phyloP scores from a whole-genome alignment of 495 filamentous ascomycete species.

The Hyaloscypha hepaticicola region DNA sequence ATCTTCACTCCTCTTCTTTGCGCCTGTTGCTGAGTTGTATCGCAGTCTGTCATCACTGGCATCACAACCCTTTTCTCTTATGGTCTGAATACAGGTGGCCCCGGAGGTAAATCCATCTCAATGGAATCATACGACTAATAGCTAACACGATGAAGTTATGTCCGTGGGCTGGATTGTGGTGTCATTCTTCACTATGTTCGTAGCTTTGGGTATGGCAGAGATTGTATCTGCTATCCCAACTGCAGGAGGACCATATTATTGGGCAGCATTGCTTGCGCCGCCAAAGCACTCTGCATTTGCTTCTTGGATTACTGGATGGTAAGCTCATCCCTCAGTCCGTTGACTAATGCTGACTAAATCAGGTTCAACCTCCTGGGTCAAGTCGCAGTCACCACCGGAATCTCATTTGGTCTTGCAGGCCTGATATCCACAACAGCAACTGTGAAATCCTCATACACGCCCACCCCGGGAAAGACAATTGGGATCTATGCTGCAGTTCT shows the following conservation, averaged over 20 bases:
- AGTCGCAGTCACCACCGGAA: slow-evolving; percentile 66
- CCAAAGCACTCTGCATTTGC: slow-evolving; percentile 54
- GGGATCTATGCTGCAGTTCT: slow-evolving; percentile 65
- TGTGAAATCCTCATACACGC: slow-evolving; percentile 50
- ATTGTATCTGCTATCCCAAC: slow-evolving; percentile 66
- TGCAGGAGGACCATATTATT: slow-evolving; percentile 65
- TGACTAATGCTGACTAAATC: not conserved
- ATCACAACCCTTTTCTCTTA: slow-evolving; percentile 58
- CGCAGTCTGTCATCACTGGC: slow-evolving; percentile 60
- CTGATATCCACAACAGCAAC: slow-evolving; percentile 59
- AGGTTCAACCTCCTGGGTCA: slow-evolving; percentile 58
- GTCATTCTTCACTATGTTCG: slow-evolving; percentile 56
- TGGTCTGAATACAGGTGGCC: slow-evolving; percentile 57
- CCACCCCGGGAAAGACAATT: slow-evolving; percentile 53
- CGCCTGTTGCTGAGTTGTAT: not conserved
- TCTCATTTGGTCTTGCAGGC: slow-evolving; percentile 62
- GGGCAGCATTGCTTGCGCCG: slow-evolving; percentile 61
- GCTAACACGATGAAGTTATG: slow-evolving; percentile 39
- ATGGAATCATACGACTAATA: not conserved
- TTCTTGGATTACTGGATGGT: slow-evolving; percentile 66
- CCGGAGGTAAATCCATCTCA: slow-evolving; percentile 45
- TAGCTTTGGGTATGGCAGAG: slow-evolving; percentile 62
- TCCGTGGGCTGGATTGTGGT: slow-evolving; percentile 60
- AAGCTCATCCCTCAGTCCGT: not conserved
- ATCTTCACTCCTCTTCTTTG: not conserved